A percentile compares a stretch with the other conserved stretches of the same genome.
These are phyloP conservation scores for Pneumocystis oryctolagi DNA, from an alignment of 1,139 yeast species.

Conservation along the genomic window DNA sequence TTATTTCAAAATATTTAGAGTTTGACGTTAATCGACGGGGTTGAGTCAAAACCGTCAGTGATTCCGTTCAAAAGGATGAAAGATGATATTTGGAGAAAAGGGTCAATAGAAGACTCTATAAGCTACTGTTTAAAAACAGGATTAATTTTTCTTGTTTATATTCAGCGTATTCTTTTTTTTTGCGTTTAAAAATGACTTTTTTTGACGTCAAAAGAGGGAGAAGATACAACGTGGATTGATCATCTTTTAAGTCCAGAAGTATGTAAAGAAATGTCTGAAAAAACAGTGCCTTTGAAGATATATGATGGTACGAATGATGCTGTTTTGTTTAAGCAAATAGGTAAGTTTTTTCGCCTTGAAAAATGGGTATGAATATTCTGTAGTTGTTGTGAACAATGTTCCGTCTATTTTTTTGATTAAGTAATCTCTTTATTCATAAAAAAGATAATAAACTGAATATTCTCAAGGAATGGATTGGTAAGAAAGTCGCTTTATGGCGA, in stretches of 20 bases:
- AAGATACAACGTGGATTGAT: background rate
- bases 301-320: background rate
- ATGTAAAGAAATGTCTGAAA: background rate
- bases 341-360: background rate
- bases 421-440: background rate
- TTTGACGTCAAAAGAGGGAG: background rate
- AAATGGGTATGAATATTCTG: background rate
- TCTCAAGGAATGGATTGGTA: background rate
- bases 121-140: background rate
- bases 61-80: background rate
- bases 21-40: background rate
- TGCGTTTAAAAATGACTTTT: background rate
- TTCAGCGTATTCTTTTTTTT: background rate
- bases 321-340: background rate
- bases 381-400: background rate
- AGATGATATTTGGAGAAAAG: background rate
- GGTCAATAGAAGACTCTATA: background rate
- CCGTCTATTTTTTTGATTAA: background rate
- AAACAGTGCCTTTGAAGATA: background rate
- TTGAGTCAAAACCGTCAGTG: background rate
- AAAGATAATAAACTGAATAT: background rate
- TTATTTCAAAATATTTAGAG: background rate
- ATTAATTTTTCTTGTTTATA: background rate
- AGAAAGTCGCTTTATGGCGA: background rate
- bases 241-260: background rate